Evolutionary conservation across 176 grass and related monocot genomes (phyloP).

Genomic region (Phragmites australis): DNA sequence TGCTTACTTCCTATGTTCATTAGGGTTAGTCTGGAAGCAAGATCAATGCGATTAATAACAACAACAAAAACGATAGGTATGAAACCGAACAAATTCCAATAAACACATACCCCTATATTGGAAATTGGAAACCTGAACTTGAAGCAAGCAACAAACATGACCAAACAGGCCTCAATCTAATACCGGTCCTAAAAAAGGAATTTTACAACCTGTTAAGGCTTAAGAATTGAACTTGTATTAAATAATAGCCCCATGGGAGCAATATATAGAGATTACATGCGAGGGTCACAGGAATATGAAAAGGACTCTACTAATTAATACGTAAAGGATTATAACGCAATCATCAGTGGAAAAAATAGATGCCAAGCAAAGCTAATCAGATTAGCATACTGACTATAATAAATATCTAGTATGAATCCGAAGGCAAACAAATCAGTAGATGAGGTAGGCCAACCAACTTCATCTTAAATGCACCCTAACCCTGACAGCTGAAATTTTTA

Average conservation of each 20-base stretch:
- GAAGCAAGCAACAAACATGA: not conserved
- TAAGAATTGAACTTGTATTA: too few relatives aligned
- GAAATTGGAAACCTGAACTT: not conserved
- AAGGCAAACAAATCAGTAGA: not conserved
- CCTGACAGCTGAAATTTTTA: not conserved
- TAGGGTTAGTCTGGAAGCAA: too few relatives aligned
- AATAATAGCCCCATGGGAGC: too few relatives aligned
- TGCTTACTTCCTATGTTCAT: too few relatives aligned
- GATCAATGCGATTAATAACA: too few relatives aligned
- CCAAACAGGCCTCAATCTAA: not conserved
- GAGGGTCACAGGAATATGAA: too few relatives aligned
- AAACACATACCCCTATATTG: not conserved
- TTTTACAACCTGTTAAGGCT: not conserved
- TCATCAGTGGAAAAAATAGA: not conserved
- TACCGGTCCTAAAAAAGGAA: not conserved
- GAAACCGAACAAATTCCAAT: not conserved
- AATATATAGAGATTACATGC: too few relatives aligned
- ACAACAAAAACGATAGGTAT: too few relatives aligned
- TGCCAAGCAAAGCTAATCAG: not conserved
- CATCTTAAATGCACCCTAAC: not conserved
- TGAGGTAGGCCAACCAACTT: not conserved
- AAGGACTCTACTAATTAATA: too few relatives aligned
- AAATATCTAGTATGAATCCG: not conserved
- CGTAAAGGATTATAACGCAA: too few relatives aligned
- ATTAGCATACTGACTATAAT: not conserved